phyloP scores from a whole-genome alignment of 257 asterid species.

The Thymus quinquecostatus region DNA sequence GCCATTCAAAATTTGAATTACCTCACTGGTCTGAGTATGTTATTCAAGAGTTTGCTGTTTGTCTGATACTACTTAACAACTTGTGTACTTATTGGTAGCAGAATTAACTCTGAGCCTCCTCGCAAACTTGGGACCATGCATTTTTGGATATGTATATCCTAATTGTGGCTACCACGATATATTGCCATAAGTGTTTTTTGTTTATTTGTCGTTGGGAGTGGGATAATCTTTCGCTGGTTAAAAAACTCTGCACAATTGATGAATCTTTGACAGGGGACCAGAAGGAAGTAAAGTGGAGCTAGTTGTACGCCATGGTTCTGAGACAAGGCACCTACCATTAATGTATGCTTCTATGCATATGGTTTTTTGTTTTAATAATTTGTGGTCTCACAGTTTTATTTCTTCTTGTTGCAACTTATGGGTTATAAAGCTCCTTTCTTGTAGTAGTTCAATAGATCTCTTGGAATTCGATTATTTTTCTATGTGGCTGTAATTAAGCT shows the following conservation, averaged over 20 bases:
- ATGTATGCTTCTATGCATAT: constrained; percentile 72
- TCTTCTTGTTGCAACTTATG: background rate
- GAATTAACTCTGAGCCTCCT: background rate
- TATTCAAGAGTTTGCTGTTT: too few species aligned
- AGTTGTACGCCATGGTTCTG: constrained; percentile 64
- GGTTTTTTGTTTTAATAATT: constrained; percentile 21
- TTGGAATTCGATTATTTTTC: background rate
- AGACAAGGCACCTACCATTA: constrained; percentile 64
- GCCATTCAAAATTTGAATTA: too few species aligned
- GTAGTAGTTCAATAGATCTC: constrained; percentile 16
- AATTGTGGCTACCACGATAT: background rate
- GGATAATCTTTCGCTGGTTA: constrained; percentile 1
- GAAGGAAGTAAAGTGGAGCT: constrained; percentile 92
- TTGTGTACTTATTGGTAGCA: background rate
- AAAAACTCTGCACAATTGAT: constrained; percentile 26
- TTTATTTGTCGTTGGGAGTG: constrained; percentile 1
- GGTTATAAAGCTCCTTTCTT: constrained; percentile 11
- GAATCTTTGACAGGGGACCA: constrained; percentile 76
- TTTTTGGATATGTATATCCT: background rate
- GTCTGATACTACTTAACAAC: background rate
- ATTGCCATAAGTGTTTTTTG: background rate
- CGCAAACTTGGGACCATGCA: constrained; percentile 14
- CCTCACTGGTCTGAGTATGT: too few species aligned
- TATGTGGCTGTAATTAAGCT: constrained; percentile 18
- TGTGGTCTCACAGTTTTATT: constrained; percentile 12